These are phyloP conservation scores for Penicillium paradoxum DNA, from an alignment of 495 filamentous ascomycete species.

Conservation along the genomic window DNA sequence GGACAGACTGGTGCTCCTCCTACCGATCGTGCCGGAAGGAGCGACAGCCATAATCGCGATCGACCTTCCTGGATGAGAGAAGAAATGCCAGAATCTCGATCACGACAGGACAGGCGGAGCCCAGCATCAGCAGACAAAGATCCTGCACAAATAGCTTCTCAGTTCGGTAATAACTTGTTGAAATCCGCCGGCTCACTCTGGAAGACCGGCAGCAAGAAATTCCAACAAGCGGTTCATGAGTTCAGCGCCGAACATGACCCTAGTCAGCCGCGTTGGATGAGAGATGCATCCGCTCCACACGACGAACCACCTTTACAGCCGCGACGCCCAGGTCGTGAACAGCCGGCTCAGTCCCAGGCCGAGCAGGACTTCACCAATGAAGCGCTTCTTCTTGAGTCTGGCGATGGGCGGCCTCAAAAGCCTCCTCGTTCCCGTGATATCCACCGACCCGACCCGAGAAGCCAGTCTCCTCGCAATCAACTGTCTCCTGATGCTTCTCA, in stretches of 20 bases:
- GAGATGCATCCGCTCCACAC: slow-evolving; percentile 50
- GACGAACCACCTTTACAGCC: slow-evolving; percentile 22
- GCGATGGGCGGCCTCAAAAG: slow-evolving; percentile 40
- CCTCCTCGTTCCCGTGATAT: slow-evolving; percentile 28
- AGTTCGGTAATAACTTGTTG: slow-evolving; percentile 75
- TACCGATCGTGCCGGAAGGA: slow-evolving; percentile 32
- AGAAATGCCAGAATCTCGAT: slow-evolving; percentile 28
- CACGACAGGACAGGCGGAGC: slow-evolving; percentile 49
- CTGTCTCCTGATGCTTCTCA: slow-evolving; percentile 36
- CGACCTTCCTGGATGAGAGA: slow-evolving; percentile 38
- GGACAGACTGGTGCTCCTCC: slow-evolving; percentile 29
- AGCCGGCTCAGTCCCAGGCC: slow-evolving; percentile 20
- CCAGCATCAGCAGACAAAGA: slow-evolving; percentile 65
- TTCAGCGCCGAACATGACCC: slow-evolving; percentile 79
- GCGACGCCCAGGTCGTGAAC: slow-evolving; percentile 11
- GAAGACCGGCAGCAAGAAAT: slow-evolving; percentile 89
- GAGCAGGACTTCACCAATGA: slow-evolving; percentile 67
- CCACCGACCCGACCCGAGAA: slow-evolving; percentile 15
- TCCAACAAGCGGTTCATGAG: slow-evolving; percentile 91
- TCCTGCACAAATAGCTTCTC: slow-evolving; percentile 72
- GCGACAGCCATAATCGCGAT: slow-evolving; percentile 35
- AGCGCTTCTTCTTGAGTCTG: slow-evolving; percentile 79
- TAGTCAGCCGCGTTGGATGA: slow-evolving; percentile 93
- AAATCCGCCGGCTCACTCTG: slow-evolving; percentile 93
- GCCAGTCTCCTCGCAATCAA: slow-evolving; percentile 36